phyloP scores from a whole-genome alignment of 331 rosid genomes.

The Pyracantha coccinea region DNA sequence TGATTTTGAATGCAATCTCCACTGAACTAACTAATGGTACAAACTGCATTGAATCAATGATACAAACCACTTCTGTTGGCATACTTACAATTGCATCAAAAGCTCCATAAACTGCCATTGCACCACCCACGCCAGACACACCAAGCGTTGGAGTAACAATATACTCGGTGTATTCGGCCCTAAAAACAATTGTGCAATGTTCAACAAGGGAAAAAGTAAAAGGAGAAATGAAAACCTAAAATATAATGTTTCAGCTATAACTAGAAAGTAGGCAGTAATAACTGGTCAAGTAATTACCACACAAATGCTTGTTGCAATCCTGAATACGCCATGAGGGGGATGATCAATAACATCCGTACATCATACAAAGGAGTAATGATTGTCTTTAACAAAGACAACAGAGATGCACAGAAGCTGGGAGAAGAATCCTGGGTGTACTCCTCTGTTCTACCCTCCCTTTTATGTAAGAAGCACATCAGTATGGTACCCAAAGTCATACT shows the following conservation, averaged over 20 bases:
- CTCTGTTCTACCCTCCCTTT: conserved; percentile 37
- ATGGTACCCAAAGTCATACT: conserved; percentile 61
- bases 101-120: conserved; percentile 96
- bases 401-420: conserved; percentile 29
- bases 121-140: conserved; percentile 86
- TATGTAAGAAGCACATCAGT: conserved; percentile 70
- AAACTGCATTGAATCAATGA: not conserved
- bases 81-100: conserved; percentile 84
- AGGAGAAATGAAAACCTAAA: conserved; percentile 4
- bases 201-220: not conserved
- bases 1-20: not conserved
- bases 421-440: conserved; percentile 27
- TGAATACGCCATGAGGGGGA: conserved; percentile 88
- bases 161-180: conserved; percentile 83
- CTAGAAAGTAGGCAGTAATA: conserved; percentile 17
- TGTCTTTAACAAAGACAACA: conserved; percentile 46
- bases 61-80: not conserved
- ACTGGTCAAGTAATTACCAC: conserved; percentile 53
- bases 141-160: conserved; percentile 78
- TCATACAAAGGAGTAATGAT: conserved; percentile 48
- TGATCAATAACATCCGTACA: conserved; percentile 63
- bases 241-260: not conserved
- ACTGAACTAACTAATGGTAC: not conserved
- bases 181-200: conserved; percentile 19
- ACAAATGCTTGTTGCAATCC: conserved; percentile 96